Evolutionary conservation across 2,329 filamentous ascomycete species (phyloP).

Genomic region (Fusarium sp.): DNA sequence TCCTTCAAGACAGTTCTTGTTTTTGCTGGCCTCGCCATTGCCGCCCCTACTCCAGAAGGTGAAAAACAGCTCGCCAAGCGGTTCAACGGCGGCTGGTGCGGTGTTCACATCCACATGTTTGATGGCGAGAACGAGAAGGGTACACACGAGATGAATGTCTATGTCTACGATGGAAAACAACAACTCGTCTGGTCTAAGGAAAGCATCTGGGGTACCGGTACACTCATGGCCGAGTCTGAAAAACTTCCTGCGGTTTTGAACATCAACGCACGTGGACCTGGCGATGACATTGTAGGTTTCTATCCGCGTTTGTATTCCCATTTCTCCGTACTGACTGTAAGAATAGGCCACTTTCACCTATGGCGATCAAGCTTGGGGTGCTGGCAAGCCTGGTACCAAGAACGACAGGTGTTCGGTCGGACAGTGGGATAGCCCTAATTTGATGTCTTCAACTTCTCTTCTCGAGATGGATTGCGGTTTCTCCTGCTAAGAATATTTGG

Average conservation of each 20-base stretch:
- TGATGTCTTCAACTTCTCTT: background rate
- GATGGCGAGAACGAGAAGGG: background rate
- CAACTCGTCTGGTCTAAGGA: constrained; percentile 5
- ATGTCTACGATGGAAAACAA: constrained; percentile 2
- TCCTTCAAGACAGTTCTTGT: background rate
- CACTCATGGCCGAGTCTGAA: background rate
- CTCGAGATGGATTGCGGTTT: constrained; percentile 10
- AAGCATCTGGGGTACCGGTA: constrained; percentile 5
- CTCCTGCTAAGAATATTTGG: background rate
- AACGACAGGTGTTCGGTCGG: no score
- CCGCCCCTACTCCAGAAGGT: background rate
- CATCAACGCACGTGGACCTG: background rate
- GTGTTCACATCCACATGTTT: constrained; percentile 10
- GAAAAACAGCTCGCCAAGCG: constrained; percentile 5
- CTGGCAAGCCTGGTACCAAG: background rate
- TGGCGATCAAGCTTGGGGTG: background rate
- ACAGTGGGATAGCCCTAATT: background rate
- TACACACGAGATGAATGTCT: constrained; percentile 7
- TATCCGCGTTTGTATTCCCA: fast-evolving
- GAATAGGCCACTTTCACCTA: constrained; percentile 6
- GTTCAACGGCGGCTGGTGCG: constrained; percentile 11
- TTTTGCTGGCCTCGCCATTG: background rate
- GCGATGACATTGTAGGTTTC: background rate
- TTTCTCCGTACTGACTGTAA: background rate
- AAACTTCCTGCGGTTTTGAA: background rate